These are phyloP conservation scores for Leptosphaerulina australis DNA, from an alignment of 2,329 filamentous ascomycete genomes.

Conservation along the genomic window DNA sequence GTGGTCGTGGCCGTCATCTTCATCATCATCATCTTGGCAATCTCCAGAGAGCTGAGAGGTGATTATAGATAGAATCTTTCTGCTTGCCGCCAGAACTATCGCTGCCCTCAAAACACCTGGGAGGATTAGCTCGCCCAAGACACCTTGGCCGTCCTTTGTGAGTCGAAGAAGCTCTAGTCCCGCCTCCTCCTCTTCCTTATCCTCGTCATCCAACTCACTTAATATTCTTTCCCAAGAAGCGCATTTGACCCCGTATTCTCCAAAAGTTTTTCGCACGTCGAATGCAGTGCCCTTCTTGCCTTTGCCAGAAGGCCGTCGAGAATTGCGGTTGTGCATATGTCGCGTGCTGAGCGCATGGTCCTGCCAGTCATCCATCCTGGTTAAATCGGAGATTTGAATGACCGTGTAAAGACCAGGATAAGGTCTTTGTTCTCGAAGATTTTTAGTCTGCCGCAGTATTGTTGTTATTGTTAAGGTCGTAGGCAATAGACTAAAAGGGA, in stretches of 20 bases:
- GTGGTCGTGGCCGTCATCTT: neutral
- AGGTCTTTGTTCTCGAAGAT: too few species aligned
- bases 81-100: slow-evolving; percentile 28
- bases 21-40: slow-evolving; percentile 10
- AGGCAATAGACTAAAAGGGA: too few species aligned
- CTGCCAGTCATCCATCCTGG: slow-evolving; percentile 37
- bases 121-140: slow-evolving; percentile 27
- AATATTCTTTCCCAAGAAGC: slow-evolving; percentile 24
- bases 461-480: neutral
- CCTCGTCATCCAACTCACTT: neutral
- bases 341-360: slow-evolving; percentile 30
- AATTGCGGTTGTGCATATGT: slow-evolving; percentile 34
- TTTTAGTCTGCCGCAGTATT: neutral
- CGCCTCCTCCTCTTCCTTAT: slow-evolving; percentile 8
- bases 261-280: slow-evolving; percentile 34
- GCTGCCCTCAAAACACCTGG: slow-evolving; percentile 23
- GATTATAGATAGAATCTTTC: slow-evolving; percentile 18
- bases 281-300: slow-evolving; percentile 23
- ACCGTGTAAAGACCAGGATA: too few species aligned
- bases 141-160: slow-evolving; percentile 27
- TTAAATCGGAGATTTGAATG: neutral
- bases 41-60: slow-evolving; percentile 9
- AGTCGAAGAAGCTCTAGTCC: slow-evolving; percentile 29
- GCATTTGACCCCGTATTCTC: slow-evolving; percentile 32
- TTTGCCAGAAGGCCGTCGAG: slow-evolving; percentile 15